Evolutionary conservation across 352 stramenopile genomes (phyloP).

Genomic region (Phytophthora sp.): DNA sequence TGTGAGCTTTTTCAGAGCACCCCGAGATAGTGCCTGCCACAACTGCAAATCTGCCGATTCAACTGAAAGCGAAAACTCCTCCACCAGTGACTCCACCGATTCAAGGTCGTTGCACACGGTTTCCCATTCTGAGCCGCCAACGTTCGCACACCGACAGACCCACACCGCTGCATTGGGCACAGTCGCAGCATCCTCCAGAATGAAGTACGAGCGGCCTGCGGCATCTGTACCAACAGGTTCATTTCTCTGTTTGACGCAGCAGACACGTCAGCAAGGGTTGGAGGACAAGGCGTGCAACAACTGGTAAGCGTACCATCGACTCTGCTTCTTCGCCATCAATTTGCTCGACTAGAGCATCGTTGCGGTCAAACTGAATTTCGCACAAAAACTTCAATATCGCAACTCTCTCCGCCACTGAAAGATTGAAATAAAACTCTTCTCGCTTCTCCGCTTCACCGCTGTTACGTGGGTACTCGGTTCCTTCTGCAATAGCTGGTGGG

Average conservation of each 20-base stretch:
- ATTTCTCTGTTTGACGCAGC: constrained; percentile 46
- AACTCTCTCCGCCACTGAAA: constrained; percentile 47
- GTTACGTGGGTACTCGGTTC: constrained; percentile 12
- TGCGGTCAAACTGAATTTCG: constrained; percentile 72
- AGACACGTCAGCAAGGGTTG: neutral
- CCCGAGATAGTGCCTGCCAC: constrained; percentile 49
- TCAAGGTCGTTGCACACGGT: constrained; percentile 63
- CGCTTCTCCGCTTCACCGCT: constrained; percentile 26
- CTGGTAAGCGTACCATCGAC: constrained; percentile 33
- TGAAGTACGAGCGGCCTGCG: constrained; percentile 56
- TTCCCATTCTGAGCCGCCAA: constrained; percentile 56
- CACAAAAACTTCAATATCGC: constrained; percentile 66
- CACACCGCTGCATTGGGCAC: constrained; percentile 58
- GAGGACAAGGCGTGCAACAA: neutral
- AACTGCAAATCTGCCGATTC: constrained; percentile 59
- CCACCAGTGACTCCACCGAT: constrained; percentile 54
- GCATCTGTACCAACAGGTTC: constrained; percentile 51
- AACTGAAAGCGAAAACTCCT: constrained; percentile 54
- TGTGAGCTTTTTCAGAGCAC: constrained; percentile 57
- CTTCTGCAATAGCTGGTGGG: constrained; percentile 19
- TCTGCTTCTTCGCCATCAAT: constrained; percentile 63
- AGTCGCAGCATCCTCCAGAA: constrained; percentile 65
- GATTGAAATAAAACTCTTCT: constrained; percentile 53
- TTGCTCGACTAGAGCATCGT: constrained; percentile 57
- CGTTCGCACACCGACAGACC: constrained; percentile 58